phyloP scores from a whole-genome alignment of 73 alveolate genomes.

The Paramecium primaurelia region DNA sequence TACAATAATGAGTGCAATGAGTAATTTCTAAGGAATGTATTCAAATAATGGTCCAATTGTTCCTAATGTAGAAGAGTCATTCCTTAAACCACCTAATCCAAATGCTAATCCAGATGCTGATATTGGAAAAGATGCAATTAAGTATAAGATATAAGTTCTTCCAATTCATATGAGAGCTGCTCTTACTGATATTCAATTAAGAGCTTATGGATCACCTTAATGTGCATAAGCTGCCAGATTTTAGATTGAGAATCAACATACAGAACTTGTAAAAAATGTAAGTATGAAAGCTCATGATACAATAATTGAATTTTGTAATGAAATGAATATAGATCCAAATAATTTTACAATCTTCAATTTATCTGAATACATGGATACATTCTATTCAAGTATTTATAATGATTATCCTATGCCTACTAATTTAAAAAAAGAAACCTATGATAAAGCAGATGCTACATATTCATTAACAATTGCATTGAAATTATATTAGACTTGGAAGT shows the following conservation, averaged over 20 bases:
- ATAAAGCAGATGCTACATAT: not conserved
- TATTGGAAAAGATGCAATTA: not conserved
- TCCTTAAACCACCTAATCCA: not conserved
- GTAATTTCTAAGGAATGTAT: slow-evolving; percentile 37
- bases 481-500: not conserved
- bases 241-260: not conserved
- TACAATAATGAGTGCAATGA: slow-evolving; percentile 51
- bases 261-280: not conserved
- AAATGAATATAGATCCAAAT: not conserved
- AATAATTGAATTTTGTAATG: not conserved
- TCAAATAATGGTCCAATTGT: not conserved
- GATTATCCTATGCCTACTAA: not conserved
- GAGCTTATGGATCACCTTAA: not conserved
- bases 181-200: not conserved
- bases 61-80: not conserved
- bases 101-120: not conserved
- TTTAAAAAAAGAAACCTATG: not conserved
- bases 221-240: not conserved
- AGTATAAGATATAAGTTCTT: not conserved
- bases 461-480: not conserved
- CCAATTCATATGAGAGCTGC: slow-evolving; percentile 42
- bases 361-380: not conserved
- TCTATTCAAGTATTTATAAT: not conserved
- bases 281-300: not conserved
- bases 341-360: not conserved